Base-by-base conservation (phyloP, 2,329 filamentous ascomycete species). In the Tympanopsis confertula region DNA sequence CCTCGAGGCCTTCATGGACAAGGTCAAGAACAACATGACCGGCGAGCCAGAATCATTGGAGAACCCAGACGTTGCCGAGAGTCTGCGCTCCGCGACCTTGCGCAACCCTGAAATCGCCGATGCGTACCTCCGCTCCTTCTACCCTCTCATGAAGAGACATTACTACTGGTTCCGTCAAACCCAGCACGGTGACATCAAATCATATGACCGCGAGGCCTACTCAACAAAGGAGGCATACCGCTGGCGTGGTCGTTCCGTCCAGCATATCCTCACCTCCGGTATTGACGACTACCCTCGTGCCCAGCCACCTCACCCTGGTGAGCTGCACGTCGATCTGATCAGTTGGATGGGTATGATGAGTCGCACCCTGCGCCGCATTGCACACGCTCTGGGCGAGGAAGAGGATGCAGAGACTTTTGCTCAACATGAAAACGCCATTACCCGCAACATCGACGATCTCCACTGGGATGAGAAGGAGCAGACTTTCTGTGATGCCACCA, bases 261-360 rank as follows among this genome's bases (percentile, higher is more conserved):
- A 78, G 35, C 91, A 96, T 56, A 82, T 94, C 43, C 69, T 98
- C 36, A 94, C 91, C 4, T 94, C 87, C 38, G 91, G 91, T 3
- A 74, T 98, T 2, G 91, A 98, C 51, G 91, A 98, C 62, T 98
- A 96, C 54, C 91, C 91, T 36, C 85, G 91, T 36, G 73, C 91
- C 5, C 86, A 94, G 58, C 88, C 91, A 13, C 91, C 91, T 19
- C 88, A 95, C 56, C 89, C 91, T 0, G 89, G 86, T 50, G 91
- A 98, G 73, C 72, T 98, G 36, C 89, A 98, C 56, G 80, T 93
- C 20, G 91, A 98, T 59, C 69, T 96, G 38, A 83, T 98, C 57
- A 85, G 85, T 38, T 98, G 91, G 91, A 83, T 98, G 62, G 91
- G 89, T n/a, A 76, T 95, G 65, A 94, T 95, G 86, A 82, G 85